Evolutionary conservation across 306 rosid genomes (phyloP).

Genomic region (Cucurbita argyrosperma): DNA sequence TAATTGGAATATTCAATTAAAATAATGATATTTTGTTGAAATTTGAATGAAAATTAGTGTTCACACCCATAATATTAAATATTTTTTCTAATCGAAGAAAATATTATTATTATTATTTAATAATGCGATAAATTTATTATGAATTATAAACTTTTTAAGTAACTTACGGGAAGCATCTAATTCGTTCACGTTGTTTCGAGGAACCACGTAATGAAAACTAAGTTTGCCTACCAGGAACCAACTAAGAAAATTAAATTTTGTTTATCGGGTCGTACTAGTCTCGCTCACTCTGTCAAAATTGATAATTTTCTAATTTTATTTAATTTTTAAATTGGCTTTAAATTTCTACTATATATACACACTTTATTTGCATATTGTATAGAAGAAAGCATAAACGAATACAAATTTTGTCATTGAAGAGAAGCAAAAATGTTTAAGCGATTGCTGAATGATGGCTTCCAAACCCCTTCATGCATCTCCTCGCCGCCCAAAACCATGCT

Average conservation of each 20-base stretch:
- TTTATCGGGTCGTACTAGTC: no score
- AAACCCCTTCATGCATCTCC: not conserved
- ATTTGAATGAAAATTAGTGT: no score
- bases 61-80: no score
- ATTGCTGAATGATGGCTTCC: not conserved
- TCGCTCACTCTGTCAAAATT: not conserved
- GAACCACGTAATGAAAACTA: not conserved
- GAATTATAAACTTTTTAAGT: no score
- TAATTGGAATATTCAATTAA: not conserved
- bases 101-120: no score
- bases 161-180: not conserved
- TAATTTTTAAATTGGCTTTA: not conserved
- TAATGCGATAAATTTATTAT: no score
- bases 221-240: not conserved
- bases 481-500: not conserved
- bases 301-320: not conserved
- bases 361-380: not conserved
- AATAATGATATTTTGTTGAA: no score
- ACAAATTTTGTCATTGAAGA: not conserved
- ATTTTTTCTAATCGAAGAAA: no score
- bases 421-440: not conserved
- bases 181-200: not conserved
- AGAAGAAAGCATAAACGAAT: not conserved
- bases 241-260: not conserved
- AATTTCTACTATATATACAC: not conserved